These are phyloP conservation scores for Wickerhamomyces chaumierensis DNA, from an alignment of 805 yeast species.

Conservation along the genomic window DNA sequence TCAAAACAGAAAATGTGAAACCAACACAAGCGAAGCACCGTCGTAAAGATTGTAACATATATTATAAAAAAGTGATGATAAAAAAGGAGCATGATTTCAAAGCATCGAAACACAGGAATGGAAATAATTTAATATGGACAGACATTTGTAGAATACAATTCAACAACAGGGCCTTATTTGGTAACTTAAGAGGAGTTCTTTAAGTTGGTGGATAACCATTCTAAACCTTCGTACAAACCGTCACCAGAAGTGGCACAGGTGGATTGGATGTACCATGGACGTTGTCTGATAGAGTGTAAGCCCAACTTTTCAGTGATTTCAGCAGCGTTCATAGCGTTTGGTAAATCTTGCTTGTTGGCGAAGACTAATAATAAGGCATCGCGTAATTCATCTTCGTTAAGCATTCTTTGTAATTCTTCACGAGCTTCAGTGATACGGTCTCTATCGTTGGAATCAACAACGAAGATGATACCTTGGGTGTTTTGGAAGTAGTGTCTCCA, in stretches of 20 bases:
- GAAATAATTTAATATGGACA: neutral
- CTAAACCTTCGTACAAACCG: conserved; percentile 95
- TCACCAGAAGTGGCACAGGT: conserved; percentile 99
- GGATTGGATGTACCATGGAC: conserved; percentile 99
- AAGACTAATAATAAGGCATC: conserved; percentile 91
- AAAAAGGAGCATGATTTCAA: neutral
- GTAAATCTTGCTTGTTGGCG: conserved; percentile 98
- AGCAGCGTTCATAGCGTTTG: conserved; percentile 98
- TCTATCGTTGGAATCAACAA: conserved; percentile 95
- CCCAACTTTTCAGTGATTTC: conserved; percentile 97
- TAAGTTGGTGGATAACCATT: conserved; percentile 89
- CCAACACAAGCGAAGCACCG: no score
- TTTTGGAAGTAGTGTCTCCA: conserved; percentile 99
- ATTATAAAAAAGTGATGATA: neutral
- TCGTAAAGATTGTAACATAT: neutral
- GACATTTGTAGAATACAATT: neutral
- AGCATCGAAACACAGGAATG: neutral
- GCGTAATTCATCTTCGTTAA: conserved; percentile 95
- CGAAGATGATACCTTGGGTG: conserved; percentile 97
- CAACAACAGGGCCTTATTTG: neutral
- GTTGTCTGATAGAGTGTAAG: conserved; percentile 92
- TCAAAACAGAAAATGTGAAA: no score
- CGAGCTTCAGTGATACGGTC: conserved; percentile 97
- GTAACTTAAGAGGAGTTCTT: conserved; percentile 43
- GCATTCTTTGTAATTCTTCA: conserved; percentile 96